These are phyloP conservation scores for Azolla pinnata DNA, from an alignment of 75 land plant genomes.

Conservation along the genomic window DNA sequence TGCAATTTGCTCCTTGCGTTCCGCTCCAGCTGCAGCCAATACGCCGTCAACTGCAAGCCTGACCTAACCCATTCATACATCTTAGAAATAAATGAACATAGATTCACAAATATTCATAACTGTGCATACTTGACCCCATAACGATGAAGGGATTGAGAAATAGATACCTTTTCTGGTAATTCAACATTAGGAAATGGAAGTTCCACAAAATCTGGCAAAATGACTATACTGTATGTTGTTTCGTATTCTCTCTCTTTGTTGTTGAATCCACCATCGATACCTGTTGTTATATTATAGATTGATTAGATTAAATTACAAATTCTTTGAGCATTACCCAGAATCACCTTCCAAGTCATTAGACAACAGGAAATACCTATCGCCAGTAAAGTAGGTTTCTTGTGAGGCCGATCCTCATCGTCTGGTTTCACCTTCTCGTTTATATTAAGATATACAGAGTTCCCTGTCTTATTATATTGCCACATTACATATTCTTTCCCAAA, in stretches of 20 bases:
- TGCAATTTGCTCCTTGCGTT: conserved; percentile 82
- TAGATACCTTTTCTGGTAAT: conserved; percentile 89
- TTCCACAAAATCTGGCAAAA: conserved; percentile 62
- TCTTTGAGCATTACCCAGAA: no score
- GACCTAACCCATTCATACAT: conserved; percentile 42
- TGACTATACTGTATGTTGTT: conserved; percentile 58
- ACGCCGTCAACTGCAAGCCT: conserved; percentile 92
- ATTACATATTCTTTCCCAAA: conserved; percentile 76
- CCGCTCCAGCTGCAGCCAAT: conserved; percentile 71
- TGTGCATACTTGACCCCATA: no score
- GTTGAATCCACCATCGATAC: conserved; percentile 94
- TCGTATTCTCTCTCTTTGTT: conserved; percentile 81
- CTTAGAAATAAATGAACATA: neutral
- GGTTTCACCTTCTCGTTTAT: conserved; percentile 61
- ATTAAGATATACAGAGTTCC: conserved; percentile 81
- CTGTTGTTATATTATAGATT: no score
- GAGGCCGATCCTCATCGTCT: conserved; percentile 81
- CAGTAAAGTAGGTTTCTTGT: conserved; percentile 90
- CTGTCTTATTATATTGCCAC: conserved; percentile 90
- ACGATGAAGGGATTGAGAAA: neutral
- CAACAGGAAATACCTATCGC: conserved; percentile 89
- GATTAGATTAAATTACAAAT: no score
- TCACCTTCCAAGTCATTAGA: no score
- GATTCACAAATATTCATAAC: neutral
- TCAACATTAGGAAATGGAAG: conserved; percentile 91